phyloP scores from a whole-genome alignment of 1,139 yeast species.

The Lodderomyces oxycetoniae region DNA sequence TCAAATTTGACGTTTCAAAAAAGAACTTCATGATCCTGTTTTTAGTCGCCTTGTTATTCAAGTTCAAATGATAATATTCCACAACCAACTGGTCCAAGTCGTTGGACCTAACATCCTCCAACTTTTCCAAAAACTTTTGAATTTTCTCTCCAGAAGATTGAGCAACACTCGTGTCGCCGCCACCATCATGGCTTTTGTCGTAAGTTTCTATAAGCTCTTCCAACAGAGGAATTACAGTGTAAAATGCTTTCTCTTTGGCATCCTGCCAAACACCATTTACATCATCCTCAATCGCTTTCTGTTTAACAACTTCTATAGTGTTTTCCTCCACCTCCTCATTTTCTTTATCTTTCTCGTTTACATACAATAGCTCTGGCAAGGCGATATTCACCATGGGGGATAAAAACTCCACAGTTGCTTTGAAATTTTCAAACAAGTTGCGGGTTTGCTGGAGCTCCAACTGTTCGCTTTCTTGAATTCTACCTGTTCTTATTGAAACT shows the following conservation, averaged over 20 bases:
- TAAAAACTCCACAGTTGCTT: slow-evolving; percentile 39
- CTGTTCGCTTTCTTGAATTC: slow-evolving; percentile 49
- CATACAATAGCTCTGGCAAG: slow-evolving; percentile 25
- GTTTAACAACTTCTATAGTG: slow-evolving; percentile 23
- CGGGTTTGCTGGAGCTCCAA: slow-evolving; percentile 36
- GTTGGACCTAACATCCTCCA: slow-evolving; percentile 45
- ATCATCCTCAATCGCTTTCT: slow-evolving; percentile 26
- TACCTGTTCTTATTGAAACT: slow-evolving; percentile 65
- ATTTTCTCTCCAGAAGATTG: slow-evolving; percentile 41
- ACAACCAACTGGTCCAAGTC: slow-evolving; percentile 54
- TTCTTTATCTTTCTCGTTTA: slow-evolving; percentile 5
- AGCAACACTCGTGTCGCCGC: slow-evolving; percentile 1
- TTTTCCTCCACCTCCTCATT: slow-evolving; percentile 18
- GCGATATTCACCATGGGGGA: slow-evolving; percentile 35
- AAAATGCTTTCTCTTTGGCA: slow-evolving; percentile 59
- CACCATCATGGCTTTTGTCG: not conserved
- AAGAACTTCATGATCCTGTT: slow-evolving; percentile 57
- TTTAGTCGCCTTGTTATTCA: slow-evolving; percentile 73
- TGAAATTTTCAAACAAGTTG: slow-evolving; percentile 43
- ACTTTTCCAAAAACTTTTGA: slow-evolving; percentile 36
- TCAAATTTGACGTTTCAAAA: slow-evolving; percentile 42
- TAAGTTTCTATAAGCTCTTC: slow-evolving; percentile 22
- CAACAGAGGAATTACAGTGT: slow-evolving; percentile 35
- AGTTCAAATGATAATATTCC: slow-evolving; percentile 46
- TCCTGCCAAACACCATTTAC: slow-evolving; percentile 56